Evolutionary conservation across 331 rosid genomes (phyloP).

Genomic region (Malus hybrid): DNA sequence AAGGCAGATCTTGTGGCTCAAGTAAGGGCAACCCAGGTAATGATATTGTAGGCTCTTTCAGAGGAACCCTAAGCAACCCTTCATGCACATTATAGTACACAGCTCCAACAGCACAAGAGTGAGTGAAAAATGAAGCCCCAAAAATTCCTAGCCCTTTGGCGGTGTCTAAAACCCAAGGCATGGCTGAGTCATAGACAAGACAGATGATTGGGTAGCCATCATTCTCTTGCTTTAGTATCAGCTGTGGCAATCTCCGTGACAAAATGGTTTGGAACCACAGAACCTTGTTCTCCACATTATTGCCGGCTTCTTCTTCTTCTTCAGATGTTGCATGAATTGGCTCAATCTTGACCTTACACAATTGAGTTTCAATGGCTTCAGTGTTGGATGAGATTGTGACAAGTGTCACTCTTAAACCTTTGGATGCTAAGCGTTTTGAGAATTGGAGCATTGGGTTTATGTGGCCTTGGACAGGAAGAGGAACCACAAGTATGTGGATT

Average conservation of each 20-base stretch:
- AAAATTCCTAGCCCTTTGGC: constrained; percentile 1
- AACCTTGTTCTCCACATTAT: neutral
- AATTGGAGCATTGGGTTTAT: constrained; percentile 31
- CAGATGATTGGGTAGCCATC: neutral
- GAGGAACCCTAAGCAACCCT: constrained; percentile 10
- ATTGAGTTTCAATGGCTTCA: neutral
- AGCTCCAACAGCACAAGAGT: constrained; percentile 5
- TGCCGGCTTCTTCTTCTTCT: neutral
- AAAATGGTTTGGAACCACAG: neutral
- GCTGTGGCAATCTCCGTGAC: neutral
- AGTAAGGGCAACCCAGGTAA: constrained; percentile 10
- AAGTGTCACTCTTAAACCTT: constrained; percentile 9
- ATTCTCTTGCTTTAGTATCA: neutral
- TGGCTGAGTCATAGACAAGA: constrained; percentile 11
- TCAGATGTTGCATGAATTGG: neutral
- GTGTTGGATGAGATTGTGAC: neutral
- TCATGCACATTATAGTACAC: constrained; percentile 1
- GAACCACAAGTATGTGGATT: constrained; percentile 10
- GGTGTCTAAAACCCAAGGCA: constrained; percentile 10
- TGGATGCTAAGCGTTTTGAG: constrained; percentile 17
- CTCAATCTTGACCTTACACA: neutral
- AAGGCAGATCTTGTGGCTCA: constrained; percentile 5
- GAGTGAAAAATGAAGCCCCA: constrained; percentile 14
- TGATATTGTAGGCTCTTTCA: neutral
- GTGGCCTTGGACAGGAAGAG: constrained; percentile 20